Conservation (phyloP, 1,139 yeast genomes). For the Pichia cactophila region DNA sequence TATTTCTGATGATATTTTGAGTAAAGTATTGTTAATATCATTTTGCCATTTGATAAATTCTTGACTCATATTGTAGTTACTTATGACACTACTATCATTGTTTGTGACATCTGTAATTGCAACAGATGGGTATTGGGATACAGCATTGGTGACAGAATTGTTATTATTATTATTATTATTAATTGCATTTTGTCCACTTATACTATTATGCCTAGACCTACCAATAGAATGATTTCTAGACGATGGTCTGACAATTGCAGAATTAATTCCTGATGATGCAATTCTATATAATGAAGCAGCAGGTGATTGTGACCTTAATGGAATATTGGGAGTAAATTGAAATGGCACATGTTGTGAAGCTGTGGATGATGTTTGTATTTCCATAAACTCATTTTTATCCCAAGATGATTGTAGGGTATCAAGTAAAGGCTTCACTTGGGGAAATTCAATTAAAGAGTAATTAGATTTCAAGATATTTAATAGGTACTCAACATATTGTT, state of each 20-base stretch:
- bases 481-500: conserved; percentile 57
- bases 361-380: neutral
- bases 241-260: conserved; percentile 24
- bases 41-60: conserved; percentile 29
- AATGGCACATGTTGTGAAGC: neutral
- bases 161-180: neutral
- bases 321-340: neutral
- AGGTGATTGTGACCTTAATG: conserved; percentile 24
- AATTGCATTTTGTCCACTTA: conserved; percentile 7
- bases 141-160: neutral
- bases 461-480: conserved; percentile 38
- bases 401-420: conserved; percentile 29
- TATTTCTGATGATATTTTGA: conserved; percentile 24
- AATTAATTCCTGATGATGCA: conserved; percentile 24
- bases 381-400: conserved; percentile 42
- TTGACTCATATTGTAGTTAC: conserved; percentile 1
- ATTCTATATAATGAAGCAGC: conserved; percentile 27
- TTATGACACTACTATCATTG: neutral
- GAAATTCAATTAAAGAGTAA: conserved; percentile 1
- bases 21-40: conserved; percentile 26
- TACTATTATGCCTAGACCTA: conserved; percentile 15
- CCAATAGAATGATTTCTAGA: conserved; percentile 22
- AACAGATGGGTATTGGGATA: neutral
- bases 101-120: neutral
- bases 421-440: neutral